Percentiles rank a stretch among this genome's conserved stretches.
Conservation (phyloP, 306 rosid species). For the Malus orientalis region DNA sequence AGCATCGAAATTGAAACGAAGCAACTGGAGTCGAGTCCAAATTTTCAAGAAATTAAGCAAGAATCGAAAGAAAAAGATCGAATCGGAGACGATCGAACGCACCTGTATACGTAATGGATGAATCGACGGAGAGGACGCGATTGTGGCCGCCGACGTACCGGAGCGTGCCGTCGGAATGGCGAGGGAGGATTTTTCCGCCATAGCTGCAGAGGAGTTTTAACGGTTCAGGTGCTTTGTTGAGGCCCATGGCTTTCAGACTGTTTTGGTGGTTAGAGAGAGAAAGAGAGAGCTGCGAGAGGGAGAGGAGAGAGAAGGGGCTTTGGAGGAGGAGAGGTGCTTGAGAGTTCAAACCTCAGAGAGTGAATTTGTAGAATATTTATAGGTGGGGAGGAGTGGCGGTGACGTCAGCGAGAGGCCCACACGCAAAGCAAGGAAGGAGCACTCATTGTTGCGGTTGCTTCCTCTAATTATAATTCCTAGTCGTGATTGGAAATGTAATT, state of each 20-base stretch:
- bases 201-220: slow-evolving; percentile 77
- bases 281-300: background rate
- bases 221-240: slow-evolving; percentile 3
- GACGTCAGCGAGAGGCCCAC: slow-evolving; percentile 29
- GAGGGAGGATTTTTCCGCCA: slow-evolving; percentile 79
- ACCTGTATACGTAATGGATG: slow-evolving; percentile 65
- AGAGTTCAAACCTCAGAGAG: slow-evolving; percentile 31
- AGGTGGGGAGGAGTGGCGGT: background rate
- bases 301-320: background rate
- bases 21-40: background rate
- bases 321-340: background rate
- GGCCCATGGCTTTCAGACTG: slow-evolving; percentile 14
- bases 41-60: background rate
- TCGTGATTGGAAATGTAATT: background rate
- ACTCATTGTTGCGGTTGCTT: background rate
- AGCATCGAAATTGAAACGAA: background rate
- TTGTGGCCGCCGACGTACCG: slow-evolving; percentile 86
- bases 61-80: background rate
- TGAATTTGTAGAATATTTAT: slow-evolving; percentile 38
- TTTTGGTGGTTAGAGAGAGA: background rate
- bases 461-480: background rate
- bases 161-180: slow-evolving; percentile 56
- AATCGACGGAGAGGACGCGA: slow-evolving; percentile 60
- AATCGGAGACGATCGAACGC: background rate
- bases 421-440: slow-evolving; percentile 11